A percentile compares a stretch with the other conserved stretches of the same genome.
Evolutionary conservation across 1,139 yeast genomes (phyloP).

Genomic region (Pichia sp.): DNA sequence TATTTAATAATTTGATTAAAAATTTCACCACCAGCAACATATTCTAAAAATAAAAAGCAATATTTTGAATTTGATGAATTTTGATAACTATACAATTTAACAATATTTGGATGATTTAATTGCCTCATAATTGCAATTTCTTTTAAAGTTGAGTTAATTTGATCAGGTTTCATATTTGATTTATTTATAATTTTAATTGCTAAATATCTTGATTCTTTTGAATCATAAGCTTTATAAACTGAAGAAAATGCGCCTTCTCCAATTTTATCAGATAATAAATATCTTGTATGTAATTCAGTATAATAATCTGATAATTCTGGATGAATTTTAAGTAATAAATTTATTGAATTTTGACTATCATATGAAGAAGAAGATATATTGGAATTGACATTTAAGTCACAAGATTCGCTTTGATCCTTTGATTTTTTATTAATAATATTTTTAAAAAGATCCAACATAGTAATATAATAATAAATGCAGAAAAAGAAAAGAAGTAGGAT

Average conservation of each 20-base stretch:
- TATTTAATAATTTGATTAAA: slow-evolving; percentile 65
- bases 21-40: slow-evolving; percentile 50
- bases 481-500: neutral
- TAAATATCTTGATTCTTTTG: slow-evolving; percentile 32
- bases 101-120: slow-evolving; percentile 45
- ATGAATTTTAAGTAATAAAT: slow-evolving; percentile 8
- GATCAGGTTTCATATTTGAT: slow-evolving; percentile 48
- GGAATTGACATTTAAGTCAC: no score
- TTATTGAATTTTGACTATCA: neutral
- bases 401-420: slow-evolving; percentile 3
- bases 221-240: slow-evolving; percentile 46
- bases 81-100: slow-evolving; percentile 42
- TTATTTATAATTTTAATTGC: slow-evolving; percentile 53
- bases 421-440: slow-evolving; percentile 21
- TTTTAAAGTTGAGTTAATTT: slow-evolving; percentile 48
- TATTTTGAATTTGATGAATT: slow-evolving; percentile 37
- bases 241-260: slow-evolving; percentile 59
- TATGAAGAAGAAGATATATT: neutral
- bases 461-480: neutral
- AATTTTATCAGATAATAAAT: slow-evolving; percentile 38
- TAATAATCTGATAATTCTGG: slow-evolving; percentile 22
- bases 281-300: slow-evolving; percentile 28
- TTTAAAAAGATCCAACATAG: slow-evolving; percentile 26
- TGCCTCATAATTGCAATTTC: slow-evolving; percentile 57
- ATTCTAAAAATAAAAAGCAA: slow-evolving; percentile 50